Conservation (phyloP, 2,329 filamentous ascomycete genomes). For the Paramyrothecium sp. region DNA sequence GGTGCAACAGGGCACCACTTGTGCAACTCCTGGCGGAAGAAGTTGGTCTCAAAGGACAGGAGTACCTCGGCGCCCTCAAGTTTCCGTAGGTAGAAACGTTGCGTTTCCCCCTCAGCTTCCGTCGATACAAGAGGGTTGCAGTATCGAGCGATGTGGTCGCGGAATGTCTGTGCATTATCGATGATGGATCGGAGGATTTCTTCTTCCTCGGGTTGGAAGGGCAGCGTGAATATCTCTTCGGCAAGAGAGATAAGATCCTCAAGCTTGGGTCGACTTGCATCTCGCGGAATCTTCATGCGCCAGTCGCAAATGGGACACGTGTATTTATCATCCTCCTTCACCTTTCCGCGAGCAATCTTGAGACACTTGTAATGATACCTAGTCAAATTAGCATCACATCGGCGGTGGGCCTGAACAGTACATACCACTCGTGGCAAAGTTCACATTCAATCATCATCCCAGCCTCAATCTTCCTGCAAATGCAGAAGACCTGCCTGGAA, state of each 20-base stretch:
- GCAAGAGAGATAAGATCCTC: constrained; percentile 85
- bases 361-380: constrained; percentile 98
- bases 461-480: constrained; percentile 88
- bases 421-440: constrained; percentile 93
- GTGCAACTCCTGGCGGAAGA: constrained; percentile 92
- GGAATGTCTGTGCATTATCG: constrained; percentile 78
- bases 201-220: constrained; percentile 96
- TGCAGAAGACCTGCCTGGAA: constrained; percentile 86
- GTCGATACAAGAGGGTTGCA: constrained; percentile 81
- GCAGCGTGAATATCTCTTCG: constrained; percentile 75
- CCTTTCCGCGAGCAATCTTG: constrained; percentile 95
- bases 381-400: constrained; percentile 10
- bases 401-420: background rate
- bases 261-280: constrained; percentile 91
- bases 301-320: constrained; percentile 98
- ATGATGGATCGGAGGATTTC: constrained; percentile 83
- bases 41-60: constrained; percentile 91
- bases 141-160: constrained; percentile 75
- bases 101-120: constrained; percentile 81
- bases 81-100: constrained; percentile 94
- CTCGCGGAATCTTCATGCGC: constrained; percentile 93
- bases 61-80: constrained; percentile 96
- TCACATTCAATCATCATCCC: constrained; percentile 99
- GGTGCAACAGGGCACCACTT: constrained; percentile 92
- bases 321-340: constrained; percentile 98